A percentile compares a stretch with the other conserved stretches of the same genome.
Conservation (phyloP, 306 rosid species). For the Quercus dentata region DNA sequence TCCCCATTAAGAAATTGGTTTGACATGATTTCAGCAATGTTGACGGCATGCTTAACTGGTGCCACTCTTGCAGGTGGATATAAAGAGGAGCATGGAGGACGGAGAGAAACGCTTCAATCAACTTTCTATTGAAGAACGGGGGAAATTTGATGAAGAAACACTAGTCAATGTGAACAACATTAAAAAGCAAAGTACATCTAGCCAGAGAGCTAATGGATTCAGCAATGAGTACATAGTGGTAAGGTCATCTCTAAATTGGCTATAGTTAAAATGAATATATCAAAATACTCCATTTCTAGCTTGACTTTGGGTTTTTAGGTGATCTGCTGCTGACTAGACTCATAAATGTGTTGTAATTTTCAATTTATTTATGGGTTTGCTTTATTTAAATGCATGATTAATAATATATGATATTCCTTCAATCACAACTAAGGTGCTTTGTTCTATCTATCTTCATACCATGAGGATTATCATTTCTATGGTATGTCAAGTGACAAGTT, state of each 20-base stretch:
- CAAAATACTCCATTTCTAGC: slow-evolving; percentile 4
- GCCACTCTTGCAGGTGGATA: slow-evolving; percentile 57
- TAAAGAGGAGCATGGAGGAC: slow-evolving; percentile 76
- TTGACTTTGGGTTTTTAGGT: slow-evolving; percentile 4
- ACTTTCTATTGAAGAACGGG: slow-evolving; percentile 98
- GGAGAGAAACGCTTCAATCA: slow-evolving; percentile 93
- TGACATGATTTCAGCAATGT: slow-evolving; percentile 6
- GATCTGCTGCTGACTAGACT: slow-evolving; percentile 2
- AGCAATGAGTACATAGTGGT: slow-evolving; percentile 99
- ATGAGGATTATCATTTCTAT: neutral
- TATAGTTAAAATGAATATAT: slow-evolving; percentile 2
- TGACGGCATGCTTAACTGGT: slow-evolving; percentile 17
- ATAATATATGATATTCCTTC: neutral
- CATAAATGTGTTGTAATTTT: neutral
- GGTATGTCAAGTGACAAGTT: neutral
- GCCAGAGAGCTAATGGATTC: slow-evolving; percentile 77
- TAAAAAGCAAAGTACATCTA: slow-evolving; percentile 72
- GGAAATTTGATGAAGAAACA: slow-evolving; percentile 96
- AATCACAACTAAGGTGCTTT: neutral
- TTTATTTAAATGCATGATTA: neutral
- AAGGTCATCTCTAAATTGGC: slow-evolving; percentile 18
- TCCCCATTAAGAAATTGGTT: neutral
- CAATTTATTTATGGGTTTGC: neutral
- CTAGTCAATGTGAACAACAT: slow-evolving; percentile 88
- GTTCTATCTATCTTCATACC: neutral